A percentile compares a stretch with the other conserved stretches of the same genome.
These are phyloP conservation scores for Pterocarpus santalinus DNA, from an alignment of 306 rosid genomes.

Conservation along the genomic window DNA sequence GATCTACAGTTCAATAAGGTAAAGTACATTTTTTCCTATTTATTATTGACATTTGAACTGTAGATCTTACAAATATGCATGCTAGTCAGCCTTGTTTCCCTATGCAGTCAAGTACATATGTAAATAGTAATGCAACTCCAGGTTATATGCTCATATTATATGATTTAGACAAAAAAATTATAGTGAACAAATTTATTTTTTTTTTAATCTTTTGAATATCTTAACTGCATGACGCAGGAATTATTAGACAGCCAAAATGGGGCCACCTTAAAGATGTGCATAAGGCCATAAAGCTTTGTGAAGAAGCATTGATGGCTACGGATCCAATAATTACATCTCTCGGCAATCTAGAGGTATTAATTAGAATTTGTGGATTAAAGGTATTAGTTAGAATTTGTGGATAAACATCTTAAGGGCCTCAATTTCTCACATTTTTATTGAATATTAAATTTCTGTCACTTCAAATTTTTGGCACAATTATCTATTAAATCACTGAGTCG, in stretches of 20 bases:
- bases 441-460: no score
- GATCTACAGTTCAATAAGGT: no score
- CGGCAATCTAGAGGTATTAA: conserved; percentile 83
- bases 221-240: conserved; percentile 63
- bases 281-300: conserved; percentile 84
- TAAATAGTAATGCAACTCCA: neutral
- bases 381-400: conserved; percentile 39
- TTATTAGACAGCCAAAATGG: conserved; percentile 92
- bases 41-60: no score
- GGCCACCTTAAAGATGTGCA: conserved; percentile 95
- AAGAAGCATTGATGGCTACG: conserved; percentile 79
- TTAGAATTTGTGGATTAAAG: no score
- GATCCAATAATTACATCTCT: conserved; percentile 76
- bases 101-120: no score
- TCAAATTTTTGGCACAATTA: no score
- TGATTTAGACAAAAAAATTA: neutral
- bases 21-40: no score
- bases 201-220: neutral
- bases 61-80: no score
- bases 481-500: no score
- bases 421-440: no score
- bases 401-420: no score
- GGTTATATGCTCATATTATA: conserved; percentile 2
- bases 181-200: neutral
- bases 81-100: no score